A percentile compares a stretch with the other conserved stretches of the same genome.
These are phyloP conservation scores for Lactifluus piperatus DNA, from an alignment of 768 basidiomycete species.

Conservation along the genomic window DNA sequence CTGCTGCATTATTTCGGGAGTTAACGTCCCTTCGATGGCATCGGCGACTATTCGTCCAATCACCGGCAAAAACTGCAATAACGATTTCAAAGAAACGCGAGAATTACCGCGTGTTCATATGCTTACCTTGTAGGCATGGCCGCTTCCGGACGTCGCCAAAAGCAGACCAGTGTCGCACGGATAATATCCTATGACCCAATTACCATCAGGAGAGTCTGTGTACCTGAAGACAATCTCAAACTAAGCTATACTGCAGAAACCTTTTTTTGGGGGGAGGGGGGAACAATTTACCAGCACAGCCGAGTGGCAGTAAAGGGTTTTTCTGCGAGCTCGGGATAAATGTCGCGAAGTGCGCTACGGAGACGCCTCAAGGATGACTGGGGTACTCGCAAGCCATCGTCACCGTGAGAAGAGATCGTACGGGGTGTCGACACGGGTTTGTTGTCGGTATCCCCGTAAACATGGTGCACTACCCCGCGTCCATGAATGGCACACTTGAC, in stretches of 20 bases:
- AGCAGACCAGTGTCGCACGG: constrained; percentile 51
- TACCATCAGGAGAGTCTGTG: constrained; percentile 73
- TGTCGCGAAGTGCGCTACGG: constrained; percentile 39
- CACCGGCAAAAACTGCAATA: constrained; percentile 70
- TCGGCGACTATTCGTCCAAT: constrained; percentile 73
- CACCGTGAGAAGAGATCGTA: constrained; percentile 53
- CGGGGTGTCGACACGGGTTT: constrained; percentile 62
- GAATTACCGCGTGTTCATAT: not conserved
- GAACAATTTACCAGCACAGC: constrained; percentile 68
- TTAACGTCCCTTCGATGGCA: constrained; percentile 55
- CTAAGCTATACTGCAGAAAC: not conserved
- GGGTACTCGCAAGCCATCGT: constrained; percentile 59
- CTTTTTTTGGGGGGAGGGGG: not conserved
- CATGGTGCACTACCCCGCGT: constrained; percentile 54
- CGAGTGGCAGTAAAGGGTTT: constrained; percentile 66
- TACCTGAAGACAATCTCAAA: constrained; percentile 49
- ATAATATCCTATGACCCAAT: constrained; percentile 84
- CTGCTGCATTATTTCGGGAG: constrained; percentile 40
- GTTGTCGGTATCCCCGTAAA: constrained; percentile 24
- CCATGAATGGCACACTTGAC: constrained; percentile 76
- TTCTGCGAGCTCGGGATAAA: constrained; percentile 73
- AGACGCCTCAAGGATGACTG: constrained; percentile 40
- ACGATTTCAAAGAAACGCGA: not conserved
- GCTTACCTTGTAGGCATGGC: constrained; percentile 76
- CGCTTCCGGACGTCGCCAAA: constrained; percentile 82